phyloP scores from a whole-genome alignment of 2,329 filamentous ascomycete genomes.

The Ophiostoma himal-ulmi region DNA sequence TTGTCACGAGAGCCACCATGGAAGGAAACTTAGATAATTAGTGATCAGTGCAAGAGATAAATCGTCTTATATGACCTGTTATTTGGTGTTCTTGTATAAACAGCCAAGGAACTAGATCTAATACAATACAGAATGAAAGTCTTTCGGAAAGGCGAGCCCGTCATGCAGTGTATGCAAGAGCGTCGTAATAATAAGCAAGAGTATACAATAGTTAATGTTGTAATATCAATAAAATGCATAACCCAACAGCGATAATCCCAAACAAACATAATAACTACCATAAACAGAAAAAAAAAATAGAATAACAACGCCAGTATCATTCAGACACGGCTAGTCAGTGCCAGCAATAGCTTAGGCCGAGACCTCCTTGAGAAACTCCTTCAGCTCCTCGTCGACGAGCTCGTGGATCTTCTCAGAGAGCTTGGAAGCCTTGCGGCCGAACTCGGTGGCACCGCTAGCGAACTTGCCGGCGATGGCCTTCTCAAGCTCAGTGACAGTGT shows the following conservation, averaged over 20 bases:
- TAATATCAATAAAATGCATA: slow-evolving; percentile 16
- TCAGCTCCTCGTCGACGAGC: slow-evolving; percentile 55
- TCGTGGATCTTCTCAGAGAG: slow-evolving; percentile 59
- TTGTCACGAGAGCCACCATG: slow-evolving; percentile 4
- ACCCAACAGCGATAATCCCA: slow-evolving; percentile 12
- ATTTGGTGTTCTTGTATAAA: not conserved
- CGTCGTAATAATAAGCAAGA: slow-evolving; percentile 13
- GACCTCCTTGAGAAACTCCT: slow-evolving; percentile 54
- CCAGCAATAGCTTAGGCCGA: slow-evolving; percentile 30
- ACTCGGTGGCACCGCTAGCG: slow-evolving; percentile 47
- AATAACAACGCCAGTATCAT: not conserved
- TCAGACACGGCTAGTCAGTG: not conserved
- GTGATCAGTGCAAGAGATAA: not conserved
- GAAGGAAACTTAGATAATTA: not conserved
- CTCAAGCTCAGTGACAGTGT: slow-evolving; percentile 55
- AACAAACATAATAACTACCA: not conserved
- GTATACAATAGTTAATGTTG: not conserved
- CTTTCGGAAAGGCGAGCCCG: not conserved
- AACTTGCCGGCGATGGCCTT: slow-evolving; percentile 53
- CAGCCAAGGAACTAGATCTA: slow-evolving; percentile 9
- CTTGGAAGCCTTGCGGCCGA: slow-evolving; percentile 54
- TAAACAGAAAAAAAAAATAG: slow-evolving; percentile 9
- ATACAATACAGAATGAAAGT: slow-evolving; percentile 19
- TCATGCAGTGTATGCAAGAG: slow-evolving; percentile 17
- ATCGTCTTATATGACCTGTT: not conserved